phyloP scores from a whole-genome alignment of 164 flowering plant species.

The Protea cynaroides region DNA sequence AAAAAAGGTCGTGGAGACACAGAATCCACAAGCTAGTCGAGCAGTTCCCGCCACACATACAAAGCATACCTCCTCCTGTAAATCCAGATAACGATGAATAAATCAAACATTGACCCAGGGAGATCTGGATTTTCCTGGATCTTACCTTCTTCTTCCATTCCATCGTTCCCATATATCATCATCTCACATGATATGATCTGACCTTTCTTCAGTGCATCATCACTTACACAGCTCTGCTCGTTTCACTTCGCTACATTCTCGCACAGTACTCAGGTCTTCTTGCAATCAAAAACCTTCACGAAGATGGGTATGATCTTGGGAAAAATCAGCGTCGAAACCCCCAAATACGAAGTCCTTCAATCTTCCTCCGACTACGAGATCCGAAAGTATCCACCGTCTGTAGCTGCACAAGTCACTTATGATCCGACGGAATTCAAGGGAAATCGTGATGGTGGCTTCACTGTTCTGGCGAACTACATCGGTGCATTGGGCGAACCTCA shows the following conservation, averaged over 20 bases:
- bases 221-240: no score
- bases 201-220: no score
- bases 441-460: slow-evolving; percentile 69
- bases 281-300: neutral
- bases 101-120: neutral
- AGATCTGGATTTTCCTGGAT: no score
- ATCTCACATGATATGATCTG: no score
- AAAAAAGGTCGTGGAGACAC: slow-evolving; percentile 20
- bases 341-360: slow-evolving; percentile 53
- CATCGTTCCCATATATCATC: neutral
- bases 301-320: slow-evolving; percentile 73
- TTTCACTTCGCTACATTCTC: no score
- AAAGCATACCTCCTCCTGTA: slow-evolving; percentile 1
- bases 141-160: neutral
- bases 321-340: slow-evolving; percentile 67
- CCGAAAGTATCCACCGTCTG: slow-evolving; percentile 60
- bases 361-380: slow-evolving; percentile 60
- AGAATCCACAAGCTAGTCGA: slow-evolving; percentile 12
- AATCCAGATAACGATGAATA: neutral
- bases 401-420: slow-evolving; percentile 64
- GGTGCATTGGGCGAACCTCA: slow-evolving; percentile 75
- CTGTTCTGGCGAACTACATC: slow-evolving; percentile 66
- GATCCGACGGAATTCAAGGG: slow-evolving; percentile 56
- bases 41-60: slow-evolving; percentile 11
- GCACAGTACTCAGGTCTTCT: neutral